A percentile compares a stretch with the other conserved stretches of the same genome.
Evolutionary conservation across 352 stramenopile genomes (phyloP).

Genomic region (Elongisporangium anandrum): DNA sequence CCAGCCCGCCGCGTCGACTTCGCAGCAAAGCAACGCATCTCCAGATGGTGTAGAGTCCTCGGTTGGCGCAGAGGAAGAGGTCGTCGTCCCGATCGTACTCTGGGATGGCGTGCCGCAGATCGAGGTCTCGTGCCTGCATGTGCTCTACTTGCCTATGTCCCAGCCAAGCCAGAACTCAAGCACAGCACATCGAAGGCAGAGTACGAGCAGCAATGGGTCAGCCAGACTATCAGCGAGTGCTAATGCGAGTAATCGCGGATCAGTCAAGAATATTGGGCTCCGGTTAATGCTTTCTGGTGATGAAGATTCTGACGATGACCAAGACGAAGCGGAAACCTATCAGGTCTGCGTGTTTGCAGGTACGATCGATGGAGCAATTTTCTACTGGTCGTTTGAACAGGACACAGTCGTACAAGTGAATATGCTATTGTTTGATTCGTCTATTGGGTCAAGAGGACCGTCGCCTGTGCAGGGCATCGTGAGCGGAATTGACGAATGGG

Average conservation of each 20-base stretch:
- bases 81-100: constrained; percentile 65
- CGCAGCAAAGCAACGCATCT: neutral
- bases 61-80: constrained; percentile 16
- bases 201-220: constrained; percentile 13
- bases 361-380: constrained; percentile 51
- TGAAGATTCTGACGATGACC: constrained; percentile 21
- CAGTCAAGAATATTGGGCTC: neutral
- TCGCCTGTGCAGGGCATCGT: constrained; percentile 51
- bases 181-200: neutral
- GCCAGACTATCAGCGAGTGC: constrained; percentile 6
- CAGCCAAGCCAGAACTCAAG: constrained; percentile 70
- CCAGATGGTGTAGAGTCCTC: neutral
- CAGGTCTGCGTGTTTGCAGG: constrained; percentile 73
- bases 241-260: neutral
- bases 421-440: constrained; percentile 37
- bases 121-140: constrained; percentile 49
- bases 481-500: constrained; percentile 74
- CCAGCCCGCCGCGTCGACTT: neutral
- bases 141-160: constrained; percentile 55
- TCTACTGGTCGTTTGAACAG: constrained; percentile 72
- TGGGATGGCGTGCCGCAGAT: constrained; percentile 56
- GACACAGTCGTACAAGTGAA: constrained; percentile 62
- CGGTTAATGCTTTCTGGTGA: constrained; percentile 24
- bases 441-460: neutral
- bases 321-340: constrained; percentile 19